Percentiles rank a stretch among this genome's conserved stretches.
Evolutionary conservation across 2,329 filamentous ascomycete genomes (phyloP).

Genomic region (Neopestalotiopsis clavispora): DNA sequence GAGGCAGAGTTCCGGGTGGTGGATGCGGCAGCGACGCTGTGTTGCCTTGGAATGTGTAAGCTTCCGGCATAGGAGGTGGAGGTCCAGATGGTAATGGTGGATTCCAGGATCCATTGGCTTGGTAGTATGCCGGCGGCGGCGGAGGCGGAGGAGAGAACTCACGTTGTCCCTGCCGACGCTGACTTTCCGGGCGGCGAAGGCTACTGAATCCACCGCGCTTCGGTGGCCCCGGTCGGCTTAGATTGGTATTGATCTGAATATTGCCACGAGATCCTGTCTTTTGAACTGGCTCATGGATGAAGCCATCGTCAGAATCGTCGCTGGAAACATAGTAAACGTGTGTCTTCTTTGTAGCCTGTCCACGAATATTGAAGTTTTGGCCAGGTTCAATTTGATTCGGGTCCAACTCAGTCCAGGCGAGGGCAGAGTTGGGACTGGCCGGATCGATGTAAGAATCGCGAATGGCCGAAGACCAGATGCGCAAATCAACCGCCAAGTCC

Average conservation of each 20-base stretch:
- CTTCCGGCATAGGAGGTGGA: conserved; percentile 13
- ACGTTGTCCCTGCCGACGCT: conserved; percentile 9
- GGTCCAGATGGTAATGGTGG: conserved; percentile 14
- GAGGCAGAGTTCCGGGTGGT: conserved; percentile 7
- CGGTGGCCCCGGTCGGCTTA: neutral
- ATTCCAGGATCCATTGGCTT: conserved; percentile 3
- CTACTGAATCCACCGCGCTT: conserved; percentile 3
- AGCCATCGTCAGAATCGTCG: conserved; percentile 38
- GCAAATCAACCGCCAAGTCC: conserved; percentile 33
- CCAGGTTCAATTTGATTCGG: neutral
- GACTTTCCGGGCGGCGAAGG: conserved; percentile 10
- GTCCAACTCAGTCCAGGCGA: conserved; percentile 35
- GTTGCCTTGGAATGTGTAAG: conserved; percentile 12
- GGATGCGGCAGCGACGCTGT: neutral
- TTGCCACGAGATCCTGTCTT: conserved; percentile 26
- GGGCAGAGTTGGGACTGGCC: conserved; percentile 42
- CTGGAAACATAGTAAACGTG: conserved; percentile 38
- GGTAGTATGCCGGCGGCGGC: conserved; percentile 3
- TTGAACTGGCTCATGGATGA: conserved; percentile 32
- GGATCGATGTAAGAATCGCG: conserved; percentile 54
- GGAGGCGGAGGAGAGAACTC: conserved; percentile 16
- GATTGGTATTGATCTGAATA: conserved; percentile 29
- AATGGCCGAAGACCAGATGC: conserved; percentile 59
- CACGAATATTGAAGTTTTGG: conserved; percentile 31
- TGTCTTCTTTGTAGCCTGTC: conserved; percentile 29